A percentile compares a stretch with the other conserved stretches of the same genome.
phyloP scores from a whole-genome alignment of 805 yeast genomes.

The Spathaspora sp. region DNA sequence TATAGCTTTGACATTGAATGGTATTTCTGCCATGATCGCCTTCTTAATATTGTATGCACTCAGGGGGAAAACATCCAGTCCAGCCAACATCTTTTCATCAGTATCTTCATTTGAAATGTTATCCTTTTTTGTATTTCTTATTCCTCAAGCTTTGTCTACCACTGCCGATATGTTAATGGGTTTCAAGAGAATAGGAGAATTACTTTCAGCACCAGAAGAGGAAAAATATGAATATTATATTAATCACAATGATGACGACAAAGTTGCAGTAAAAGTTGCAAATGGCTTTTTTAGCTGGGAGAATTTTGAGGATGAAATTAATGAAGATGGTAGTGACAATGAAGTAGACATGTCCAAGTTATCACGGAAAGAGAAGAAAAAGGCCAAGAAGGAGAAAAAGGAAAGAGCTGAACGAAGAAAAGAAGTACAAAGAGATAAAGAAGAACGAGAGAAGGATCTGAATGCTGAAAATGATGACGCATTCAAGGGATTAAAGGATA shows the following conservation, averaged over 20 bases:
- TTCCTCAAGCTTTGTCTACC: conserved; percentile 63
- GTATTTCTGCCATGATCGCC: conserved; percentile 59
- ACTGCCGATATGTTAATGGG: conserved; percentile 64
- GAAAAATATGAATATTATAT: conserved; percentile 13
- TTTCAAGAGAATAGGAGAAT: conserved; percentile 51
- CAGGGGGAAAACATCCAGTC: conserved; percentile 24
- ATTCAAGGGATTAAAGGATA: conserved; percentile 44
- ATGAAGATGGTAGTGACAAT: conserved; percentile 13
- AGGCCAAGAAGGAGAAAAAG: conserved; percentile 6
- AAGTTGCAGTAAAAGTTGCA: conserved; percentile 19
- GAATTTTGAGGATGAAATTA: conserved; percentile 10
- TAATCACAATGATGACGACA: conserved; percentile 6
- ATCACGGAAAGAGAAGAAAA: conserved; percentile 20
- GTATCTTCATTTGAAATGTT: conserved; percentile 59
- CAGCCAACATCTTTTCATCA: conserved; percentile 65
- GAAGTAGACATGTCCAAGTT: conserved; percentile 3
- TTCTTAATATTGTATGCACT: conserved; percentile 30
- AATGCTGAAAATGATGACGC: neutral
- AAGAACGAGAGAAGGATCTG: conserved; percentile 3
- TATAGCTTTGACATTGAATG: conserved; percentile 59
- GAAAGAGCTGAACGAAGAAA: conserved; percentile 6
- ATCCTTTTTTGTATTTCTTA: conserved; percentile 55
- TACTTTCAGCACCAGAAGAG: conserved; percentile 43
- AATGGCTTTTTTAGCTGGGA: conserved; percentile 1
- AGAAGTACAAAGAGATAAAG: conserved; percentile 3